These are phyloP conservation scores for Acer yangbiense DNA, from an alignment of 345 rosid genomes.

Conservation along the genomic window DNA sequence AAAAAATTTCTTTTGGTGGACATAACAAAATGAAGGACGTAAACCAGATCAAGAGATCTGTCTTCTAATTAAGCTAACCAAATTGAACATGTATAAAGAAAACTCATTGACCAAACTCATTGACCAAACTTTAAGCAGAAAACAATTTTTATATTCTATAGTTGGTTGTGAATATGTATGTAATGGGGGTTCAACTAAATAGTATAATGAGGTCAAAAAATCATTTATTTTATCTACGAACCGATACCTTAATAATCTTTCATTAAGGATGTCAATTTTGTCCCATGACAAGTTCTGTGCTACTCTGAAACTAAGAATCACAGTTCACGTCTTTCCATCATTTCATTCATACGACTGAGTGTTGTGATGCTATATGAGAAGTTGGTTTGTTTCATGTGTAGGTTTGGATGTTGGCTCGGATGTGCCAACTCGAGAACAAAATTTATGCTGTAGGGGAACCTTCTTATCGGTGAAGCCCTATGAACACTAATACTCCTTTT, in stretches of 20 bases:
- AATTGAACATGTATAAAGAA: not conserved
- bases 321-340: not conserved
- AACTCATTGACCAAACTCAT: not conserved
- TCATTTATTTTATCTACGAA: not conserved
- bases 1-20: not conserved
- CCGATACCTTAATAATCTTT: not conserved
- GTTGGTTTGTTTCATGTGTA: conserved; percentile 30
- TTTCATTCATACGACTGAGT: not conserved
- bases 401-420: conserved; percentile 97
- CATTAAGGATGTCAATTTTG: not conserved
- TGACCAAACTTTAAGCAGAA: not conserved
- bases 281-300: not conserved
- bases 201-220: not conserved
- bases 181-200: not conserved
- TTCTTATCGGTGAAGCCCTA: conserved; percentile 71
- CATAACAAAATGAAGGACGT: not conserved
- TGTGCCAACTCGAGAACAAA: conserved; percentile 98
- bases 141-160: not conserved
- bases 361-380: conserved; percentile 9
- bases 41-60: not conserved
- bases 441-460: conserved; percentile 92
- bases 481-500: conserved; percentile 18
- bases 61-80: not conserved
- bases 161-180: not conserved
- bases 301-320: not conserved